A percentile compares a stretch with the other conserved stretches of the same genome.
These are phyloP conservation scores for Albizia julibrissin DNA, from an alignment of 306 rosid genomes.

Conservation along the genomic window DNA sequence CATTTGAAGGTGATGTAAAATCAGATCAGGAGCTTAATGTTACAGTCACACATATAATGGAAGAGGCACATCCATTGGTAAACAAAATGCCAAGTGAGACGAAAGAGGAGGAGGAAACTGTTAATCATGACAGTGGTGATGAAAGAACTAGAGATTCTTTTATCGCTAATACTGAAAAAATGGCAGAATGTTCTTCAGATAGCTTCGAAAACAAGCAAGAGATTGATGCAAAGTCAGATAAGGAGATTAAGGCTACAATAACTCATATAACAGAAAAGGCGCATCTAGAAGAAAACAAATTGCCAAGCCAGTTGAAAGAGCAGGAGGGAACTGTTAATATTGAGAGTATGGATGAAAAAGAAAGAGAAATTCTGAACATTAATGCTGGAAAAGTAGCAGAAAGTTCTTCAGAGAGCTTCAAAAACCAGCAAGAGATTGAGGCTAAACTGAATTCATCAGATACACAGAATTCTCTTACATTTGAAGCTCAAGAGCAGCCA, in stretches of 20 bases:
- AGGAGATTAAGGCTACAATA: not conserved
- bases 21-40: not conserved
- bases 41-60: not conserved
- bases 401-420: slow-evolving; percentile 13
- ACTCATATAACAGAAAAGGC: slow-evolving; percentile 1
- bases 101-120: slow-evolving; percentile 20
- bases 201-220: slow-evolving; percentile 25
- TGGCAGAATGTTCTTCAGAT: slow-evolving; percentile 8
- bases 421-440: slow-evolving; percentile 25
- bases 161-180: slow-evolving; percentile 8
- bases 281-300: slow-evolving; percentile 15
- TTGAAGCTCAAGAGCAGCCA: slow-evolving; percentile 26
- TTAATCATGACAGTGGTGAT: slow-evolving; percentile 21
- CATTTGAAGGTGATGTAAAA: not conserved
- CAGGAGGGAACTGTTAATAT: slow-evolving; percentile 18
- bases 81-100: slow-evolving; percentile 18
- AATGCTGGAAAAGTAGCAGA: not conserved
- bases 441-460: not conserved
- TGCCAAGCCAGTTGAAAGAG: slow-evolving; percentile 18
- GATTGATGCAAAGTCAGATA: slow-evolving; percentile 22
- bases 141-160: slow-evolving; percentile 26
- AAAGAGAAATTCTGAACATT: slow-evolving; percentile 26
- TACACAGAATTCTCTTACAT: slow-evolving; percentile 23
- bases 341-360: slow-evolving; percentile 20
- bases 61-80: not conserved